Conservation (phyloP, 78 protist species). For the Monosiga brevicollis region DNA sequence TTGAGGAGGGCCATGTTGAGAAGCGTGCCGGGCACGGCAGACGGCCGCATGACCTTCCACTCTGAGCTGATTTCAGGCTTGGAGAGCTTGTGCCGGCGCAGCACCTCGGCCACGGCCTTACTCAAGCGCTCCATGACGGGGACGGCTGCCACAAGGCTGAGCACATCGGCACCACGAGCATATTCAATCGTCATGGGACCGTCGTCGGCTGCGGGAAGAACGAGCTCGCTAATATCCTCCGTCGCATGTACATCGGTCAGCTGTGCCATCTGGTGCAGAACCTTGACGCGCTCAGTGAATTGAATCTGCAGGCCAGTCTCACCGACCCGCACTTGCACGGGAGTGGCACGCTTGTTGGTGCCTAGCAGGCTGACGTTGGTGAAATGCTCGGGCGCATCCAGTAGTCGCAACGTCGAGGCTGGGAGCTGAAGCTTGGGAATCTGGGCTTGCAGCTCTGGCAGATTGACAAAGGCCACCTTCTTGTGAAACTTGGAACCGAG, state of each 20-base stretch:
- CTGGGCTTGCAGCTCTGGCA: slow-evolving; percentile 12
- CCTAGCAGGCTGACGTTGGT: slow-evolving; percentile 12
- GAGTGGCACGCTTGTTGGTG: slow-evolving; percentile 12
- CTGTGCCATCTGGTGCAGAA: too few species aligned
- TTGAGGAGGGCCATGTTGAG: slow-evolving; percentile 61
- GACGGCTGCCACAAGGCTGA: too few species aligned
- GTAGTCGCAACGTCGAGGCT: background rate
- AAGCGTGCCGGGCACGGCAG: slow-evolving; percentile 56
- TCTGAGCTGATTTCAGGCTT: slow-evolving; percentile 22
- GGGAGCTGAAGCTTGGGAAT: slow-evolving; percentile 24
- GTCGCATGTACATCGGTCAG: too few species aligned
- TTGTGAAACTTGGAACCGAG: slow-evolving; percentile 10
- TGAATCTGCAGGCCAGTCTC: background rate
- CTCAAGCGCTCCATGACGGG: too few species aligned
- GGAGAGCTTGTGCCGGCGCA: background rate
- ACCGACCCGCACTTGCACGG: background rate
- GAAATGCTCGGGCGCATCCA: background rate
- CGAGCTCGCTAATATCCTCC: too few species aligned
- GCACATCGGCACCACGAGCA: too few species aligned
- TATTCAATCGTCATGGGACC: too few species aligned
- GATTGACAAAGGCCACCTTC: slow-evolving; percentile 13
- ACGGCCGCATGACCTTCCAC: slow-evolving; percentile 35
- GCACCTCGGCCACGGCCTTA: background rate
- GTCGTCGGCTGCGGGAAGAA: too few species aligned
- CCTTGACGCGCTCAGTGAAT: too few species aligned